A percentile compares a stretch with the other conserved stretches of the same genome.
phyloP scores from a whole-genome alignment of 257 asterid species.

The Scutellaria barbata region DNA sequence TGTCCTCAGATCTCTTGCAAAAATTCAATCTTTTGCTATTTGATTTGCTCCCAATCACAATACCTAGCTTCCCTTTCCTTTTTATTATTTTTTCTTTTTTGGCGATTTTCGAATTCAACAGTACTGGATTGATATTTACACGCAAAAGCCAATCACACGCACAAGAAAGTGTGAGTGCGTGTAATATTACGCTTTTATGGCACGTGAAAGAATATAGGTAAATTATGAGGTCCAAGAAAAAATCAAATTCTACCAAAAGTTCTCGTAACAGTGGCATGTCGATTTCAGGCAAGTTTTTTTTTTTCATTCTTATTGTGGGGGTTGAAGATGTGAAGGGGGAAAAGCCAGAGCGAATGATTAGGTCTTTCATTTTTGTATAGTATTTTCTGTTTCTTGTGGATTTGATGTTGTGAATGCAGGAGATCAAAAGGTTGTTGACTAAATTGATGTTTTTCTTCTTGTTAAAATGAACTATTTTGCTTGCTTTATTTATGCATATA shows the following conservation, averaged over 20 bases:
- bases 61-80: slow-evolving; percentile 22
- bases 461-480: slow-evolving; percentile 1
- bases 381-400: slow-evolving; percentile 12
- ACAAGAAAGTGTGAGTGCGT: slow-evolving; percentile 20
- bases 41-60: slow-evolving; percentile 18
- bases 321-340: neutral
- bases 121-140: slow-evolving; percentile 19
- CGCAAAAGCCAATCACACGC: slow-evolving; percentile 5
- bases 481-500: slow-evolving; percentile 3
- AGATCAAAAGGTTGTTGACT: slow-evolving; percentile 30
- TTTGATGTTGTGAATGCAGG: slow-evolving; percentile 29
- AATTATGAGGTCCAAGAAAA: slow-evolving; percentile 43
- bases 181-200: slow-evolving; percentile 29
- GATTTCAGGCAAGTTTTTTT: slow-evolving; percentile 47
- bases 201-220: slow-evolving; percentile 26
- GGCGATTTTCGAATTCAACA: neutral
- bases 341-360: too few relatives aligned
- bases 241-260: slow-evolving; percentile 36
- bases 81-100: too few relatives aligned
- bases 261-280: slow-evolving; percentile 36
- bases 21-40: slow-evolving; percentile 23
- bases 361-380: neutral
- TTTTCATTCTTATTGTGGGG: neutral
- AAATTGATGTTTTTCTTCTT: neutral
- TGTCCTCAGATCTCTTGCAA: slow-evolving; percentile 34